These are phyloP conservation scores for Suillus placidus DNA, from an alignment of 768 basidiomycete species.

Conservation along the genomic window DNA sequence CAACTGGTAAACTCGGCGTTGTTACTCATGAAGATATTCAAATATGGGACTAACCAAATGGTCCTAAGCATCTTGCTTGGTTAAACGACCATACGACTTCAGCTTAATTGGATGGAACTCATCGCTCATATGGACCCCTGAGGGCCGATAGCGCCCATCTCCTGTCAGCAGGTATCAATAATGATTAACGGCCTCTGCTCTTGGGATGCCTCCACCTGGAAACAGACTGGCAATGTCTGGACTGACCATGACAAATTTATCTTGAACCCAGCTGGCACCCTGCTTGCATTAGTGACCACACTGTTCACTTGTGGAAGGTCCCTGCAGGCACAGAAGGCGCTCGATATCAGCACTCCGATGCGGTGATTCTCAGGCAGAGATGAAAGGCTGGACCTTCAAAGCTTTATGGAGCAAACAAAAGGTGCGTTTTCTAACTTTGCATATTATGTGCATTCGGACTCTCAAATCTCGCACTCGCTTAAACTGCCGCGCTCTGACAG, in stretches of 20 bases:
- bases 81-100: background rate
- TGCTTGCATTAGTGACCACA: background rate
- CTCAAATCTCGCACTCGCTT: too few species aligned
- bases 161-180: background rate
- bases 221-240: background rate
- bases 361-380: background rate
- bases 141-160: background rate
- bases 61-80: background rate
- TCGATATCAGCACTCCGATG: background rate
- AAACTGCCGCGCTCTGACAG: background rate
- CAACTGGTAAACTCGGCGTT: background rate
- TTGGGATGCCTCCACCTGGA: background rate
- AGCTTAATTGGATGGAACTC: background rate
- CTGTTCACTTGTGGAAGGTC: background rate
- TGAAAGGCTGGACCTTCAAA: background rate
- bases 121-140: background rate
- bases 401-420: background rate
- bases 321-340: background rate
- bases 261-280: background rate
- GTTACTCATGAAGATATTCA: background rate
- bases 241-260: background rate
- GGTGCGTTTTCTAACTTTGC: background rate
- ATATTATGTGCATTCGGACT: background rate
- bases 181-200: background rate
- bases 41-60: background rate